A percentile compares a stretch with the other conserved stretches of the same genome.
Evolutionary conservation across 2,329 filamentous ascomycete species (phyloP).

Genomic region (Nemania serpens): DNA sequence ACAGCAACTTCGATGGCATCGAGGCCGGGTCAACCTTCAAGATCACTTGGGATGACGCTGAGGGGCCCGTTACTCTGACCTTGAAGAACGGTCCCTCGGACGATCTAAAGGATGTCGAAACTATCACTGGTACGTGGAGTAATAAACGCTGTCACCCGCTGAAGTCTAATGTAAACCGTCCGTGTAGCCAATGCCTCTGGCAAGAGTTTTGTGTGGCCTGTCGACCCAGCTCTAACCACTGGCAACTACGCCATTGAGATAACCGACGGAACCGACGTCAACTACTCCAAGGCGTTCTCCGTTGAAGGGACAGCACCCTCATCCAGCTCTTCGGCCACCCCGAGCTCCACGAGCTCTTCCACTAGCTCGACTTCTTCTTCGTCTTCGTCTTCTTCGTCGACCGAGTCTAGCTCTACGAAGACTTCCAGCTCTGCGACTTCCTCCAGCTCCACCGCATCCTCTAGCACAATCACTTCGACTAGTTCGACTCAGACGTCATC

Average conservation of each 20-base stretch:
- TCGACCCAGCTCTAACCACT: constrained; percentile 42
- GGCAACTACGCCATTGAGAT: constrained; percentile 54
- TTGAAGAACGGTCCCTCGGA: constrained; percentile 46
- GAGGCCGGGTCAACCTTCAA: constrained; percentile 48
- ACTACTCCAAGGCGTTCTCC: constrained; percentile 51
- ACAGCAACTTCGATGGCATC: constrained; percentile 43
- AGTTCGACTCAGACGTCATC: constrained; percentile 11
- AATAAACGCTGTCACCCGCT: neutral
- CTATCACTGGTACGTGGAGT: constrained; percentile 45
- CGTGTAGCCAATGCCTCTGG: constrained; percentile 43
- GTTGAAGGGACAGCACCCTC: constrained; percentile 35
- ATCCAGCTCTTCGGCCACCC: constrained; percentile 4
- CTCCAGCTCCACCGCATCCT: constrained; percentile 4
- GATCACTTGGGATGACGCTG: constrained; percentile 49
- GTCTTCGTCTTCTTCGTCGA: neutral
- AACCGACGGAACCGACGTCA: constrained; percentile 45
- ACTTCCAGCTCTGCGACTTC: constrained; percentile 16
- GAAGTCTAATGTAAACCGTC: constrained; percentile 18
- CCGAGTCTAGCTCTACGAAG: neutral
- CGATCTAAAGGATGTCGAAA: constrained; percentile 44
- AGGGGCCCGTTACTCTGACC: constrained; percentile 49
- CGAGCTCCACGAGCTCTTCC: constrained; percentile 26
- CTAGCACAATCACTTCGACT: neutral
- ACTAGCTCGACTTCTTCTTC: constrained; percentile 22
- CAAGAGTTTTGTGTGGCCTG: constrained; percentile 47